Conservation (phyloP, 2,329 filamentous ascomycete genomes). For the Fusarium dimerum region DNA sequence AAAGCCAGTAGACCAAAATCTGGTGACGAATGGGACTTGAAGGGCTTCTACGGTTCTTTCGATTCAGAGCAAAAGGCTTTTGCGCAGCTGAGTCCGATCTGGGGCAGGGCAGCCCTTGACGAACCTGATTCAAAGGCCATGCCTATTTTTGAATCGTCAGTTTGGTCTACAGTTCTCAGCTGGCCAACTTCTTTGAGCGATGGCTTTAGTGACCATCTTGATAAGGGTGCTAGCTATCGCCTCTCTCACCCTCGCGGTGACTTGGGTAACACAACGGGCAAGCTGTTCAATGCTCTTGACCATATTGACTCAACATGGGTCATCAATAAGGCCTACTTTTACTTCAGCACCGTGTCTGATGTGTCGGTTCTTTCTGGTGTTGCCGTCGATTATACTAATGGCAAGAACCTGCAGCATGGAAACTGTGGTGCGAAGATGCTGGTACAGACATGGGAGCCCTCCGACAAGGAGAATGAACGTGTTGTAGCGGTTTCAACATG, state of each 20-base stretch:
- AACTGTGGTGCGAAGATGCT: not conserved
- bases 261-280: not conserved
- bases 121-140: not conserved
- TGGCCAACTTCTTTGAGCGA: not conserved
- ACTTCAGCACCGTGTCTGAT: not conserved
- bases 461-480: no score
- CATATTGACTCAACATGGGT: not conserved
- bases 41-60: slow-evolving; percentile 3
- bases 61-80: not conserved
- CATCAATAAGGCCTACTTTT: not conserved
- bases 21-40: not conserved
- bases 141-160: not conserved
- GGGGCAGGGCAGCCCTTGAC: not conserved
- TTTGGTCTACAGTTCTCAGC: not conserved
- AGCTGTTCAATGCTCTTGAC: not conserved
- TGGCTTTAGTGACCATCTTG: not conserved
- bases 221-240: not conserved
- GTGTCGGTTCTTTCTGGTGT: not conserved
- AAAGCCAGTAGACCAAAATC: not conserved
- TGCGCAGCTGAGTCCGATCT: not conserved
- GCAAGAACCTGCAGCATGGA: not conserved
- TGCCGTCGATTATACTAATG: not conserved
- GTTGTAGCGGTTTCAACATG: no score
- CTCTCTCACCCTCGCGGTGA: not conserved
- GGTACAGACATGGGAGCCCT: no score